These are phyloP conservation scores for Populus simonii DNA, from an alignment of 345 rosid species.

Conservation along the genomic window DNA sequence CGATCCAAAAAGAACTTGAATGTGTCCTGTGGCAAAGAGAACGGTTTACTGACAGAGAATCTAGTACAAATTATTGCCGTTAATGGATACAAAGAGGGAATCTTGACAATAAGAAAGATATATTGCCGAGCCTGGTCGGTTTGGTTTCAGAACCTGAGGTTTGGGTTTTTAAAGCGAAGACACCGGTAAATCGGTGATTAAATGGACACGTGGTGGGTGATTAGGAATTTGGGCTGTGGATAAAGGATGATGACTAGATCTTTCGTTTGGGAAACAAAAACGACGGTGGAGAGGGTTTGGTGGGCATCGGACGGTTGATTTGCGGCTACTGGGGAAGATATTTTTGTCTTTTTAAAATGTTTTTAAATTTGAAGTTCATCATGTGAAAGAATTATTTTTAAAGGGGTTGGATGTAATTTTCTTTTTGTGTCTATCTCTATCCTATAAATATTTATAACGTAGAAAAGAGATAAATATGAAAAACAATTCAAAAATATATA, in stretches of 20 bases:
- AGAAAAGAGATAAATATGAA: too few species aligned
- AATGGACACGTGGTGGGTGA: background rate
- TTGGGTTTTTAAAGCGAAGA: background rate
- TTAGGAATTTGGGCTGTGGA: background rate
- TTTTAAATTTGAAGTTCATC: background rate
- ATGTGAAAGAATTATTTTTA: background rate
- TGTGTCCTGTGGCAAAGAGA: background rate
- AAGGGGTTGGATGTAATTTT: too few species aligned
- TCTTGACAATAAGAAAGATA: background rate
- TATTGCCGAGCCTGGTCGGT: background rate
- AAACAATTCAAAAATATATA: too few species aligned
- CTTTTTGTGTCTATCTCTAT: too few species aligned
- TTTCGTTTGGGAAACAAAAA: background rate
- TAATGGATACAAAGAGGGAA: background rate
- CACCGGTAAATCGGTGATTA: background rate
- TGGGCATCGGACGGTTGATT: slow-evolving; percentile 1
- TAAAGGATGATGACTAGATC: background rate
- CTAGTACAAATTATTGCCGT: background rate
- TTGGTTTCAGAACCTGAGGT: slow-evolving; percentile 4
- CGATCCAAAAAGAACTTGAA: background rate
- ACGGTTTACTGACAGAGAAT: background rate
- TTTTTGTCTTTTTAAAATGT: background rate
- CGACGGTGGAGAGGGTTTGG: background rate
- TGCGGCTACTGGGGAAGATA: background rate
- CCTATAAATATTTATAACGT: too few species aligned